A percentile compares a stretch with the other conserved stretches of the same genome.
These are phyloP conservation scores for Arthonia radiata DNA, from an alignment of 495 filamentous ascomycete genomes.

Conservation along the genomic window DNA sequence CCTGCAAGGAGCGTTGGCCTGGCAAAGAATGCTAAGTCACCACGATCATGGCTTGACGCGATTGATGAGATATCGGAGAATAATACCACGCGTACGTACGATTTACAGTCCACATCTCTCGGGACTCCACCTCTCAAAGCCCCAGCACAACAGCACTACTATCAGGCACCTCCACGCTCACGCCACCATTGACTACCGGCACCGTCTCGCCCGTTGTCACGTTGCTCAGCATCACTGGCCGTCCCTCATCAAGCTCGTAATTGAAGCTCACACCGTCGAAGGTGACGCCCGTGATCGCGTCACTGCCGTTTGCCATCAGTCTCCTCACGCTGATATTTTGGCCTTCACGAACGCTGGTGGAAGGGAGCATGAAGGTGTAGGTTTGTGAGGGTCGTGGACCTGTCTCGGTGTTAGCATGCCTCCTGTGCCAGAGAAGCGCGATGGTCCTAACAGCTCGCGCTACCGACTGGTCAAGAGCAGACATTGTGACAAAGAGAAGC, in stretches of 20 bases:
- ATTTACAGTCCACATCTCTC: too few relatives aligned
- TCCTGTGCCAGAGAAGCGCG: too few relatives aligned
- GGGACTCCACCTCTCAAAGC: too few relatives aligned
- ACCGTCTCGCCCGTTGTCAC: conserved; percentile 29
- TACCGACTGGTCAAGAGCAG: too few relatives aligned
- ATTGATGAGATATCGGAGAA: too few relatives aligned
- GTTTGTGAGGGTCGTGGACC: conserved; percentile 12
- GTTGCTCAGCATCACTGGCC: conserved; percentile 28
- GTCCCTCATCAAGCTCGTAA: conserved; percentile 28
- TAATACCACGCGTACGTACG: too few relatives aligned
- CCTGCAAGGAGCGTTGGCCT: too few relatives aligned
- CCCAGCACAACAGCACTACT: conserved; percentile 26
- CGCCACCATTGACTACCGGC: conserved; percentile 16
- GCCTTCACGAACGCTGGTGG: conserved; percentile 5
- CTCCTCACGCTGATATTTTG: too few relatives aligned
- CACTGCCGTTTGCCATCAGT: conserved; percentile 34
- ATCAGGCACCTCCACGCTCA: conserved; percentile 23
- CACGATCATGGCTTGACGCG: too few relatives aligned
- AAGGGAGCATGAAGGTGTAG: conserved; percentile 23
- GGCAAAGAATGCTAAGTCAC: too few relatives aligned
- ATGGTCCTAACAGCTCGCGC: too few relatives aligned
- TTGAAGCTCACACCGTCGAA: conserved; percentile 42
- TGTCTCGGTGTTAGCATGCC: conserved; percentile 8
- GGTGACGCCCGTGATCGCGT: conserved; percentile 34
- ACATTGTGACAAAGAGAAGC: too few relatives aligned